Conservation (phyloP, 139 green algal genomes). For the Picochlorum sp. region DNA sequence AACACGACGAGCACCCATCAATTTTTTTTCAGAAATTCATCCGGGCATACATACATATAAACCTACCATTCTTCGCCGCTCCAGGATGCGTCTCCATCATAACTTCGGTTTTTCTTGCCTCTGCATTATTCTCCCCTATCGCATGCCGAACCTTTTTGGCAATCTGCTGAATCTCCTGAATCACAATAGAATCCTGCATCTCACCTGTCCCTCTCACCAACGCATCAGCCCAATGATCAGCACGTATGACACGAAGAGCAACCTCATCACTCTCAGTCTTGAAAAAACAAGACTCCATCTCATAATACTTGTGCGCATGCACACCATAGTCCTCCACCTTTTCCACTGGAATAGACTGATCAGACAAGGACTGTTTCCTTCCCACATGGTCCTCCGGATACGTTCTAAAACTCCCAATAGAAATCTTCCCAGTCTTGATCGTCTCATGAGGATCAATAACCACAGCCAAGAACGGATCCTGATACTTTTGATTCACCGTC, state of each 20-base stretch:
- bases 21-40: no score
- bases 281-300: constrained; percentile 85
- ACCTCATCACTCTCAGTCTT: constrained; percentile 78
- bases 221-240: constrained; percentile 90
- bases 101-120: constrained; percentile 22
- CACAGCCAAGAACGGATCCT: constrained; percentile 93
- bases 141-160: constrained; percentile 65
- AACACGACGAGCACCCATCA: no score
- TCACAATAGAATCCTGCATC: constrained; percentile 60
- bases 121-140: constrained; percentile 9
- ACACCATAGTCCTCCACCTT: constrained; percentile 99
- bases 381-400: constrained; percentile 33
- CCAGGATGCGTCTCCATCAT: neutral
- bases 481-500: constrained; percentile 80
- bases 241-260: constrained; percentile 86
- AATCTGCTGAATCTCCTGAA: constrained; percentile 78
- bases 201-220: constrained; percentile 75
- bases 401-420: constrained; percentile 91
- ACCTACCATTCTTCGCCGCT: no score
- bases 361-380: constrained; percentile 21
- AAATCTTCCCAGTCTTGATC: constrained; percentile 91
- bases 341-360: constrained; percentile 94
- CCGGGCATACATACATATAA: neutral
- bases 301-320: constrained; percentile 66
- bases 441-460: constrained; percentile 95